Evolutionary conservation across 2,329 filamentous ascomycete genomes (phyloP).

Genomic region (Zopfia rhizophila): DNA sequence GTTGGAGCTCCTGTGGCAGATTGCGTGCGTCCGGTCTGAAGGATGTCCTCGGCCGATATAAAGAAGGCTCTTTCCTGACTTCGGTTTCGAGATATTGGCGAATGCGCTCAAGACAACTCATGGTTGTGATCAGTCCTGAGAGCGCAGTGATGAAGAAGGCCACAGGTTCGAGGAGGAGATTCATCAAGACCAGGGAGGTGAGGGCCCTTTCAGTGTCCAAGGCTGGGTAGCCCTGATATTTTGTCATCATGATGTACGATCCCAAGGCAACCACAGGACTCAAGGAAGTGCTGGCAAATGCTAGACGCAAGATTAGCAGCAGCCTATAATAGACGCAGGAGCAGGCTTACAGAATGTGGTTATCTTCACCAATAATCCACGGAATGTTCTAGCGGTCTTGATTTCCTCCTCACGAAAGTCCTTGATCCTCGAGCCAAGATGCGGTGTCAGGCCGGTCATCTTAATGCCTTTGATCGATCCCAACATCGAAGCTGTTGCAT

Average conservation of each 20-base stretch:
- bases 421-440: constrained; percentile 14
- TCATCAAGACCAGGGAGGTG: constrained; percentile 20
- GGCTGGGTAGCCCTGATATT: constrained; percentile 17
- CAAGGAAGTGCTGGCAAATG: constrained; percentile 20
- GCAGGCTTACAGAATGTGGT: not conserved
- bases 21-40: not conserved
- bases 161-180: constrained; percentile 20
- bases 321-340: not conserved
- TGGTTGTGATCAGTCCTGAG: constrained; percentile 22
- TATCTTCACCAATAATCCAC: constrained; percentile 20
- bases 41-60: constrained; percentile 11
- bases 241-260: constrained; percentile 22
- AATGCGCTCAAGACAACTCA: constrained; percentile 27
- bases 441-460: constrained; percentile 22
- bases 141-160: constrained; percentile 25
- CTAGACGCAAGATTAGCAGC: constrained; percentile 1
- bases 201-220: constrained; percentile 15
- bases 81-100: constrained; percentile 22
- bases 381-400: constrained; percentile 18
- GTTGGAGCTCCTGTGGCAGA: not conserved
- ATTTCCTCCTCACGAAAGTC: constrained; percentile 22
- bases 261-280: constrained; percentile 21
- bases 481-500: constrained; percentile 25
- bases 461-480: constrained; percentile 27
- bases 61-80: constrained; percentile 4